Evolutionary conservation across 129 eudicot genomes (phyloP).

Genomic region (Oenanthe sinensis): DNA sequence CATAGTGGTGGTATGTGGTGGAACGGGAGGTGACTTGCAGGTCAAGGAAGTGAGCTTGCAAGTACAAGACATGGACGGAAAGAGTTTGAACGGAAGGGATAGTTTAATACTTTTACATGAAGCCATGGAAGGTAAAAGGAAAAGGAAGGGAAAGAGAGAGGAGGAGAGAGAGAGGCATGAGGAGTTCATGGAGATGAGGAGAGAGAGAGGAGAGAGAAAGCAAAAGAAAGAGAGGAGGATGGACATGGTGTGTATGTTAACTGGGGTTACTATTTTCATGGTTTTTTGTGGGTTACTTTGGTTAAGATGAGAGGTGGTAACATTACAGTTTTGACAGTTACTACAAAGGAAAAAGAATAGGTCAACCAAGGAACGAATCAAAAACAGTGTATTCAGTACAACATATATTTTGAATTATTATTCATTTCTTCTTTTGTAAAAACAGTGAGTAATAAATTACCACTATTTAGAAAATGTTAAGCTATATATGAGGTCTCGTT

Average conservation of each 20-base stretch:
- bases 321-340: background rate
- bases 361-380: background rate
- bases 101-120: slow-evolving; percentile 19
- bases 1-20: slow-evolving; percentile 17
- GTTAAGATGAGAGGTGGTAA: background rate
- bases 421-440: no score
- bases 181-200: slow-evolving; percentile 9
- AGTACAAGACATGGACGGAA: slow-evolving; percentile 24
- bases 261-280: slow-evolving; percentile 8
- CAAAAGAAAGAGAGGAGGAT: slow-evolving; percentile 14
- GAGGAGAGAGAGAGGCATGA: slow-evolving; percentile 24
- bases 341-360: background rate
- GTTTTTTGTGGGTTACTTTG: slow-evolving; percentile 2
- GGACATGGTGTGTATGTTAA: slow-evolving; percentile 11
- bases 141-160: background rate
- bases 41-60: slow-evolving; percentile 27
- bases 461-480: no score
- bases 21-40: slow-evolving; percentile 15
- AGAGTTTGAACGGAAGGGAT: slow-evolving; percentile 16
- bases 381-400: no score
- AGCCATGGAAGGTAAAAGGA: slow-evolving; percentile 11
- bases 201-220: slow-evolving; percentile 12
- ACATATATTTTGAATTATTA: no score
- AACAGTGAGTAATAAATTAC: no score
- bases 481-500: no score